phyloP scores from a whole-genome alignment of 192 early-diverging fungal species.

The Dissophora globulifera region DNA sequence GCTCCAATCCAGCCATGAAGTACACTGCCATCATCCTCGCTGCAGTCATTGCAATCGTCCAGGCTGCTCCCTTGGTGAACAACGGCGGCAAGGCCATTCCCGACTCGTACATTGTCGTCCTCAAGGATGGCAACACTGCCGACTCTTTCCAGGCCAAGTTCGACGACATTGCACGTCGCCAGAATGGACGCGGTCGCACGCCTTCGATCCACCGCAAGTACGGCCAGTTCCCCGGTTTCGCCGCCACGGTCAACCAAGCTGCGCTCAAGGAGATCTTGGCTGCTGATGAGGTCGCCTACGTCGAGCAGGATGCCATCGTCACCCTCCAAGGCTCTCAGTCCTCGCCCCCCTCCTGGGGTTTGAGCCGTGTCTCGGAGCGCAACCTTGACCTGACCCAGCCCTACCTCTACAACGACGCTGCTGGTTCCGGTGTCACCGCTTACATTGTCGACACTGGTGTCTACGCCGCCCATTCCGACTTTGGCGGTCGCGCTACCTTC shows the following conservation, averaged over 20 bases:
- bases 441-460: slow-evolving; percentile 67
- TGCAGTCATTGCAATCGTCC: slow-evolving; percentile 21
- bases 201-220: slow-evolving; percentile 29
- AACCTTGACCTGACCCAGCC: slow-evolving; percentile 50
- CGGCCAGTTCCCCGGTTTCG: slow-evolving; percentile 12
- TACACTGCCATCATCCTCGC: slow-evolving; percentile 12
- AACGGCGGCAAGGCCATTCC: slow-evolving; percentile 49
- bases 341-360: slow-evolving; percentile 88
- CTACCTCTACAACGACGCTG: slow-evolving; percentile 39
- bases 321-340: slow-evolving; percentile 65
- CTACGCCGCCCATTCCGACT: slow-evolving; percentile 53
- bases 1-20: neutral
- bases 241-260: slow-evolving; percentile 23
- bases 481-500: slow-evolving; percentile 59
- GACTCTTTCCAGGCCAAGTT: slow-evolving; percentile 30
- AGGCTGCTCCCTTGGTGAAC: slow-evolving; percentile 31
- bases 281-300: slow-evolving; percentile 69
- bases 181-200: slow-evolving; percentile 38
- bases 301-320: slow-evolving; percentile 84
- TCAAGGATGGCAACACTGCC: slow-evolving; percentile 12
- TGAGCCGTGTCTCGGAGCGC: slow-evolving; percentile 79
- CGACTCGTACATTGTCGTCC: slow-evolving; percentile 70
- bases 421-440: slow-evolving; percentile 56
- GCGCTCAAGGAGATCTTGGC: slow-evolving; percentile 37
- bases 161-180: slow-evolving; percentile 22